Percentiles rank a stretch among this genome's conserved stretches.
Conservation (phyloP, 352 stramenopile genomes). For the Sclerospora graminicola region DNA sequence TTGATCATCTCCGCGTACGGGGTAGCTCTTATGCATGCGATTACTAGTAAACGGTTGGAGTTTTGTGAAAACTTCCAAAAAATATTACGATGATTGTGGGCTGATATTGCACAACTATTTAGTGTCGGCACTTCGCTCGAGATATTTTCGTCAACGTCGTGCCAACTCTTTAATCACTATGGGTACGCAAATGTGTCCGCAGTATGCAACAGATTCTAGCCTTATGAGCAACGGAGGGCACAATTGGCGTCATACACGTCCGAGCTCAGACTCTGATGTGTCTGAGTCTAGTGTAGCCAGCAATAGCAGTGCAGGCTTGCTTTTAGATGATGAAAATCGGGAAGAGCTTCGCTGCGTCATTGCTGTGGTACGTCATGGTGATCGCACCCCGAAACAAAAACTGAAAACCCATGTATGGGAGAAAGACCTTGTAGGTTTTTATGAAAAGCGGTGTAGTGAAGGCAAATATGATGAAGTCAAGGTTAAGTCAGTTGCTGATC, state of each 20-base stretch:
- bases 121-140: constrained; percentile 64
- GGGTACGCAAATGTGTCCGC: constrained; percentile 59
- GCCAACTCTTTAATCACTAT: constrained; percentile 36
- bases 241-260: constrained; percentile 32
- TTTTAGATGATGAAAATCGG: constrained; percentile 61
- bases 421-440: constrained; percentile 76
- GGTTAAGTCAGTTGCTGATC: constrained; percentile 68
- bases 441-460: constrained; percentile 52
- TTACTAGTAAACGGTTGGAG: constrained; percentile 99
- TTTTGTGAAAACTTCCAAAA: constrained; percentile 97
- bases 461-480: constrained; percentile 81
- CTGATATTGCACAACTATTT: constrained; percentile 91
- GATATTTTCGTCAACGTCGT: constrained; percentile 65
- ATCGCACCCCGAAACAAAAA: constrained; percentile 99
- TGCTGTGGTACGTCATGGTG: constrained; percentile 96
- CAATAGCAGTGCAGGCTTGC: constrained; percentile 28
- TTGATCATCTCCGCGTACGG: constrained; percentile 94
- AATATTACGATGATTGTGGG: constrained; percentile 99
- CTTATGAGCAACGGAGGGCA: constrained; percentile 9
- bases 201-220: constrained; percentile 62
- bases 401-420: constrained; percentile 90
- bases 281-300: constrained; percentile 68
- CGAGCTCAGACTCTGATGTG: constrained; percentile 53
- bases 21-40: constrained; percentile 97
- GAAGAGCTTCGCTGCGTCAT: constrained; percentile 99